Conservation (phyloP, 2,329 filamentous ascomycete species). For the Curvularia sp. region DNA sequence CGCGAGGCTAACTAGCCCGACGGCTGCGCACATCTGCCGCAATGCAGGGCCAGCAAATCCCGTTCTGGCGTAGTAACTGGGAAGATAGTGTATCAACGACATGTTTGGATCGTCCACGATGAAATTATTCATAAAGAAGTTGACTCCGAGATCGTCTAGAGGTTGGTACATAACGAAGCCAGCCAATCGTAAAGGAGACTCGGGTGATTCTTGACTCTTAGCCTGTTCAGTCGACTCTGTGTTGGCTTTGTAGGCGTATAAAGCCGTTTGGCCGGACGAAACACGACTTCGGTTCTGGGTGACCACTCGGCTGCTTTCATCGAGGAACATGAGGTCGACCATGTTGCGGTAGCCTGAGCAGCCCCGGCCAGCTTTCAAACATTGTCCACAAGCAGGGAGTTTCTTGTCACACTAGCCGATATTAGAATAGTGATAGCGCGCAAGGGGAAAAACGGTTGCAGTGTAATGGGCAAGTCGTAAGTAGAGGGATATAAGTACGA, state of each 20-base stretch:
- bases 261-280: background rate
- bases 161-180: slow-evolving; percentile 36
- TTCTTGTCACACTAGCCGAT: slow-evolving; percentile 36
- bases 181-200: slow-evolving; percentile 20
- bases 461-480: background rate
- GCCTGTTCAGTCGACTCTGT: background rate
- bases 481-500: background rate
- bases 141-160: slow-evolving; percentile 36
- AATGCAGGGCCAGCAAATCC: slow-evolving; percentile 27
- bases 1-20: slow-evolving; percentile 37
- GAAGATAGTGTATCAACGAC: slow-evolving; percentile 38
- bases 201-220: background rate
- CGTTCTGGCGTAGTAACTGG: slow-evolving; percentile 26
- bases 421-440: slow-evolving; percentile 4
- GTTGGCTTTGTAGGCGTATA: background rate
- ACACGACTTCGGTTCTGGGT: slow-evolving; percentile 23
- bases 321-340: slow-evolving; percentile 40
- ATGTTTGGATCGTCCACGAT: slow-evolving; percentile 30
- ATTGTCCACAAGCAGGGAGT: slow-evolving; percentile 37
- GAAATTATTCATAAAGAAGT: slow-evolving; percentile 42
- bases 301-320: slow-evolving; percentile 34
- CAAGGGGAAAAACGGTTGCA: background rate
- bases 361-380: slow-evolving; percentile 33
- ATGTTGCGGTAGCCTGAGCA: slow-evolving; percentile 41
- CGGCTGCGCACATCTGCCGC: slow-evolving; percentile 32